Conservation (phyloP, 345 rosid genomes). For the Draba incana region DNA sequence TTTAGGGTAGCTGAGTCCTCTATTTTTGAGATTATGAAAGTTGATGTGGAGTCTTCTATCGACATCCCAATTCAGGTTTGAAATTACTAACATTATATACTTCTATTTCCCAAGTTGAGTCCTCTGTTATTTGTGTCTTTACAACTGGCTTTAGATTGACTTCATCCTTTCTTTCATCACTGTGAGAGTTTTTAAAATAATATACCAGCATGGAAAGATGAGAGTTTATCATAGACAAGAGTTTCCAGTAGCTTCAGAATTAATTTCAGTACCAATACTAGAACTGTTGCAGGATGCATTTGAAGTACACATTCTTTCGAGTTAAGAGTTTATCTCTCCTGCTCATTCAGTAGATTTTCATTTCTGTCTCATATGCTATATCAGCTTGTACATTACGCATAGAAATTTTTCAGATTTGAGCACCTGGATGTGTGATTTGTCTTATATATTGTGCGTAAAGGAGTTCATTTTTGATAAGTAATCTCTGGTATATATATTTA, state of each 20-base stretch:
- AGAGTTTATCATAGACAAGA: too few species aligned
- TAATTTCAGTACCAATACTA: too few species aligned
- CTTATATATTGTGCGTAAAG: too few species aligned
- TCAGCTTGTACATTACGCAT: too few species aligned
- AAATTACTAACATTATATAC: background rate
- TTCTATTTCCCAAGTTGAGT: background rate
- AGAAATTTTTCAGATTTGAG: too few species aligned
- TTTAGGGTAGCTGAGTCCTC: conserved; percentile 77
- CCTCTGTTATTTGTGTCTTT: conserved; percentile 23
- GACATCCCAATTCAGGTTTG: conserved; percentile 80
- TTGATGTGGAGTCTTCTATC: conserved; percentile 72
- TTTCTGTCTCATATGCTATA: too few species aligned
- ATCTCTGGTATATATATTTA: too few species aligned
- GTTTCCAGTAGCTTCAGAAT: too few species aligned
- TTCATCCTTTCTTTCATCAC: conserved; percentile 13
- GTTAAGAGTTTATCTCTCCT: too few species aligned
- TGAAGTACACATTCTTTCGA: background rate
- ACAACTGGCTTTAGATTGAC: conserved; percentile 5
- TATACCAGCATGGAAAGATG: background rate
- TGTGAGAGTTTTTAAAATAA: background rate
- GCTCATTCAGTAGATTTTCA: too few species aligned
- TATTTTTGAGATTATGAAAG: conserved; percentile 86
- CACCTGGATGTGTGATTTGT: too few species aligned
- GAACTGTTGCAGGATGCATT: conserved; percentile 7
- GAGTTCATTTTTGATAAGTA: too few species aligned